Evolutionary conservation across 306 rosid genomes (phyloP), one percentile per base, ranked within the genome.

Genomic region (Ormosia semicastrata): DNA sequence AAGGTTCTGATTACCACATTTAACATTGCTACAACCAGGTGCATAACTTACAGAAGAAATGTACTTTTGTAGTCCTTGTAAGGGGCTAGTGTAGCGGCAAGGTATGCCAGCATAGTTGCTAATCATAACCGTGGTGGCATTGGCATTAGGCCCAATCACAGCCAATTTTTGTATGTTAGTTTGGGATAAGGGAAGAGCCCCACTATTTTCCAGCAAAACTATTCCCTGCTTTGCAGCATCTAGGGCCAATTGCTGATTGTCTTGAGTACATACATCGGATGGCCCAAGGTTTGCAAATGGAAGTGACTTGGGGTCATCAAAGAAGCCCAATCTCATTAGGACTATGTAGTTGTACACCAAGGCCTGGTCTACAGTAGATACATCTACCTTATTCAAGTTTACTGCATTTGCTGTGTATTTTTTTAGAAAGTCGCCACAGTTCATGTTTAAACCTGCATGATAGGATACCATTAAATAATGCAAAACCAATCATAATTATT

Each of bases 211-310:
- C 7, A 94, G 85, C 71, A 94, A 69, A 52, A 94, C 98, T 76
- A 85, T 85, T 57, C 97, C 97, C 50, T 94, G 92, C 66, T 84
- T 88, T 69, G 98, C 95, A 49, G 97, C 95, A 64, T 90, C 95
- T 75, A 90, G 77, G 8, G 95, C 91, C 75, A 90, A 47, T 46
- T 77, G 44, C 14, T 89, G 91, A 50, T 94, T 88, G 3, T 86
- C 86, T 15, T 77, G 29, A 6, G 90, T 79, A 70, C 98, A 94
- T 15, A 92, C 91, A 87, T 94, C 91, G 1, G 86, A 68, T 6
- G 88, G 88, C 0, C 97, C 98, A 74, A 94, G 92, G 7, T 87
- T 86, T 74, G 91, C 87, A 57, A 86, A 92, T 44, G 86, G 89
- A 44, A 79, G 89, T 32, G 84, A 79, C 41, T 88, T 86, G 0